phyloP scores from a whole-genome alignment of 805 yeast species.

The Candida maesae region DNA sequence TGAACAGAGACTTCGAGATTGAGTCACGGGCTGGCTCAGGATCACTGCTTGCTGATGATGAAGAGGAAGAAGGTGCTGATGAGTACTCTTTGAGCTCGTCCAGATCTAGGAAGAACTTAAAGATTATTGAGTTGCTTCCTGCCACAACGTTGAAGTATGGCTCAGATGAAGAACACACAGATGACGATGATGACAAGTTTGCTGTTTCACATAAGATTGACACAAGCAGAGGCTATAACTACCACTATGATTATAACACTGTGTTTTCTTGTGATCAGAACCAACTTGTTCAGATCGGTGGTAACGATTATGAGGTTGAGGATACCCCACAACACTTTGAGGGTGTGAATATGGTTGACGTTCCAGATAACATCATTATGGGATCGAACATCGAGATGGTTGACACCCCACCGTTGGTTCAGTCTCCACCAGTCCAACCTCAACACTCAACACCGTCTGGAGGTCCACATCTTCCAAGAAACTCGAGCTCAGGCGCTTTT shows the following conservation, averaged over 20 bases:
- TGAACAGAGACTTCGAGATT: conserved; percentile 13
- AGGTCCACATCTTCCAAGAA: not conserved
- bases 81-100: not conserved
- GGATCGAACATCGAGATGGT: conserved; percentile 24
- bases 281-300: conserved; percentile 19
- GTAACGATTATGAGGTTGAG: conserved; percentile 19
- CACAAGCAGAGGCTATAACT: conserved; percentile 71
- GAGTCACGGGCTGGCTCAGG: conserved; percentile 1
- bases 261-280: conserved; percentile 54
- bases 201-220: conserved; percentile 70
- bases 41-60: conserved; percentile 12
- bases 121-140: conserved; percentile 76
- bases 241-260: conserved; percentile 75
- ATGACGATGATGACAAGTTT: conserved; percentile 37
- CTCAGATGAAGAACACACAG: conserved; percentile 50
- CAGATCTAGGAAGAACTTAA: conserved; percentile 17
- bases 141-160: conserved; percentile 82
- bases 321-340: conserved; percentile 25
- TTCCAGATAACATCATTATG: conserved; percentile 27
- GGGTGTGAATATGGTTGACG: conserved; percentile 27
- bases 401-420: conserved; percentile 12
- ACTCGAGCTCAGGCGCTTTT: conserved; percentile 7
- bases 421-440: not conserved
- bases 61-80: conserved; percentile 6
- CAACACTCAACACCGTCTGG: not conserved